Percentiles rank a stretch among this genome's conserved stretches.
phyloP scores from a whole-genome alignment of 1,284 basidiomycete species.

The Chalciporus sp. region DNA sequence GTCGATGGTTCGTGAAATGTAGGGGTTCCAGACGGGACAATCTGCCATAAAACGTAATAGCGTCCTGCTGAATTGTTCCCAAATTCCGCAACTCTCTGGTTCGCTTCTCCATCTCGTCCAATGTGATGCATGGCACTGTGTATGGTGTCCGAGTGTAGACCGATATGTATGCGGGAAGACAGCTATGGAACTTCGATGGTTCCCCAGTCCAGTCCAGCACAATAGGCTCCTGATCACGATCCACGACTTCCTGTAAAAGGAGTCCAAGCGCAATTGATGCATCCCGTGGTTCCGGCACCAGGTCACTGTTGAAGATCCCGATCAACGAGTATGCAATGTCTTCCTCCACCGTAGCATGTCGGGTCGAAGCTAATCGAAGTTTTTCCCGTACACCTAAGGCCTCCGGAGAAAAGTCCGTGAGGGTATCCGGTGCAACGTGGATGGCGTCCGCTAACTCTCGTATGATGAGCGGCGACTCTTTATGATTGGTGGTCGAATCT shows the following conservation, averaged over 20 bases:
- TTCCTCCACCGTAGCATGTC: constrained; percentile 8
- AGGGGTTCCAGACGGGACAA: background rate
- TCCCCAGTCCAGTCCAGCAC: constrained; percentile 22
- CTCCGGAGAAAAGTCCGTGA: constrained; percentile 8
- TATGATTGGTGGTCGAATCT: constrained; percentile 9
- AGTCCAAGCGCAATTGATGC: constrained; percentile 11
- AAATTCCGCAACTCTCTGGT: background rate
- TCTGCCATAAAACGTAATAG: background rate
- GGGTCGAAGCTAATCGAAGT: constrained; percentile 16
- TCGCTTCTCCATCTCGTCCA: background rate
- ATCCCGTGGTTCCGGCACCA: constrained; percentile 8
- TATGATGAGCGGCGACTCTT: constrained; percentile 2
- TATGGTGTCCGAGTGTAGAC: constrained; percentile 11
- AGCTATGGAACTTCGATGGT: constrained; percentile 19
- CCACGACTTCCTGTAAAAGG: constrained; percentile 16
- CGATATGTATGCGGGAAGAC: constrained; percentile 7
- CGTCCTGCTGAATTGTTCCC: background rate
- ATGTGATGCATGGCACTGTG: background rate
- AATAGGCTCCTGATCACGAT: constrained; percentile 2
- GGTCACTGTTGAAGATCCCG: constrained; percentile 16
- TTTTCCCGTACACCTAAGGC: constrained; percentile 3
- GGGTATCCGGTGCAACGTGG: background rate
- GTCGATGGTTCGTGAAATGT: constrained; percentile 7
- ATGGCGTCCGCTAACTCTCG: constrained; percentile 1
- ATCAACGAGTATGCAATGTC: constrained; percentile 20